Evolutionary conservation across 2,329 filamentous ascomycete species (phyloP).

Genomic region (Trichoderma citrinoviride): DNA sequence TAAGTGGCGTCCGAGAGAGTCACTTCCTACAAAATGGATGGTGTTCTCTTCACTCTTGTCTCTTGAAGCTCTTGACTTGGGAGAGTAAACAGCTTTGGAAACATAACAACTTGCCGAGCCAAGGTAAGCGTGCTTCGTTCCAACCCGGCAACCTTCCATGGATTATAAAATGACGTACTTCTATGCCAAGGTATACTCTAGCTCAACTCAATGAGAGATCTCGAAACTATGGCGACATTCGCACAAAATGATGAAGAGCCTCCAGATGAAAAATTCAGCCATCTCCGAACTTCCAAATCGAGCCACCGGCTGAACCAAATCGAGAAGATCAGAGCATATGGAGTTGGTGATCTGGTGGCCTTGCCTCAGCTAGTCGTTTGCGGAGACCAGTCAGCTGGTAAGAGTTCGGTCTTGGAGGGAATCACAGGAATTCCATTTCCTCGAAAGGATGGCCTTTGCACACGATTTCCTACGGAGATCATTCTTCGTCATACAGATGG

Average conservation of each 20-base stretch:
- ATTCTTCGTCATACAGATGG: slow-evolving; percentile 40
- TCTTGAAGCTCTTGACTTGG: too few species aligned
- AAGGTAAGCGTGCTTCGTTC: too few species aligned
- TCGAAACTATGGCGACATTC: neutral
- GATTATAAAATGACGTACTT: too few species aligned
- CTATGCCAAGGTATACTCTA: too few species aligned
- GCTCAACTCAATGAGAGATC: neutral
- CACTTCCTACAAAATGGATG: too few species aligned
- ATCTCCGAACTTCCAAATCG: neutral
- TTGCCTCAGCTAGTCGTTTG: slow-evolving; percentile 53
- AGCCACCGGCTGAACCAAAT: neutral
- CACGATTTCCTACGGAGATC: slow-evolving; percentile 55
- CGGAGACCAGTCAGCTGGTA: slow-evolving; percentile 55
- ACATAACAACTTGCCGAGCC: too few species aligned
- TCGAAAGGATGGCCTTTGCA: slow-evolving; percentile 50
- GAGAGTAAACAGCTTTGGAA: too few species aligned
- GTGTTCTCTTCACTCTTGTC: too few species aligned
- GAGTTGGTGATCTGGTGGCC: neutral
- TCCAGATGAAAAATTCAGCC: neutral
- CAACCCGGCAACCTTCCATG: too few species aligned
- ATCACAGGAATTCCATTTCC: slow-evolving; percentile 56
- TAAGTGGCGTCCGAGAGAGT: too few species aligned
- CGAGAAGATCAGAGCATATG: neutral
- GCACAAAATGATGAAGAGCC: neutral
- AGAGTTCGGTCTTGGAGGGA: slow-evolving; percentile 57